Percentiles rank a stretch among this genome's conserved stretches.
phyloP scores from a whole-genome alignment of 2,329 filamentous ascomycete genomes.

The Graphiopsis chlorocephala region DNA sequence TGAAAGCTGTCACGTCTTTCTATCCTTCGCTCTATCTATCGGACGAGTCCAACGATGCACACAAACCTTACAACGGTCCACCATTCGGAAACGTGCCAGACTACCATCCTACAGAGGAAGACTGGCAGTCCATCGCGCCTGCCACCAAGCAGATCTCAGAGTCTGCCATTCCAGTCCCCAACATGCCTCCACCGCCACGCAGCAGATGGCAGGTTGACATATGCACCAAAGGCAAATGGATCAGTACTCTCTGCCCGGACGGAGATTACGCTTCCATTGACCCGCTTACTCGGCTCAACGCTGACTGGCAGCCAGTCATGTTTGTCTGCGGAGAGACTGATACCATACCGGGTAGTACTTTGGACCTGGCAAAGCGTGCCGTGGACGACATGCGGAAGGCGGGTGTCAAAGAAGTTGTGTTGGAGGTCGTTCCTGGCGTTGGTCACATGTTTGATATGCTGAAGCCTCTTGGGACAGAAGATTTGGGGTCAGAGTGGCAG shows the following conservation, averaged over 20 bases:
- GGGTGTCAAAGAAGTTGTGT: conserved; percentile 19
- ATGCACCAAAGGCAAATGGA: conserved; percentile 22
- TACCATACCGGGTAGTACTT: conserved; percentile 19
- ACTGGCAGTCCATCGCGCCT: conserved; percentile 21
- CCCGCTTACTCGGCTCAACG: conserved; percentile 20
- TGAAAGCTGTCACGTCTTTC: conserved; percentile 24
- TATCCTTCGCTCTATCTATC: conserved; percentile 21
- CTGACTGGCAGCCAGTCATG: conserved; percentile 22
- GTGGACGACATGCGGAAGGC: conserved; percentile 19
- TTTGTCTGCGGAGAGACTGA: conserved; percentile 23
- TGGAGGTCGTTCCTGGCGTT: conserved; percentile 19
- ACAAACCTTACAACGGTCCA: conserved; percentile 19
- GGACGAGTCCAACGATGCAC: conserved; percentile 14
- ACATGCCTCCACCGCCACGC: conserved; percentile 18
- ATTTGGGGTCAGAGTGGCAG: conserved; percentile 20
- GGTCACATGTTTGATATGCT: conserved; percentile 25
- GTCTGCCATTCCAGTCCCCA: conserved; percentile 12
- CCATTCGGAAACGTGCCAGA: conserved; percentile 22
- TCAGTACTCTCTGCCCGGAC: conserved; percentile 21
- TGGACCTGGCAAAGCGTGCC: conserved; percentile 19
- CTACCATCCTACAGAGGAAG: conserved; percentile 19
- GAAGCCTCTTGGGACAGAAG: conserved; percentile 18
- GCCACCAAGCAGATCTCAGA: conserved; percentile 19
- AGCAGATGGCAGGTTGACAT: conserved; percentile 21
- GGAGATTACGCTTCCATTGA: conserved; percentile 21